Evolutionary conservation across 306 rosid genomes (phyloP), one percentile per base, ranked within the genome.

Genomic region (Pyrus betulifolia): DNA sequence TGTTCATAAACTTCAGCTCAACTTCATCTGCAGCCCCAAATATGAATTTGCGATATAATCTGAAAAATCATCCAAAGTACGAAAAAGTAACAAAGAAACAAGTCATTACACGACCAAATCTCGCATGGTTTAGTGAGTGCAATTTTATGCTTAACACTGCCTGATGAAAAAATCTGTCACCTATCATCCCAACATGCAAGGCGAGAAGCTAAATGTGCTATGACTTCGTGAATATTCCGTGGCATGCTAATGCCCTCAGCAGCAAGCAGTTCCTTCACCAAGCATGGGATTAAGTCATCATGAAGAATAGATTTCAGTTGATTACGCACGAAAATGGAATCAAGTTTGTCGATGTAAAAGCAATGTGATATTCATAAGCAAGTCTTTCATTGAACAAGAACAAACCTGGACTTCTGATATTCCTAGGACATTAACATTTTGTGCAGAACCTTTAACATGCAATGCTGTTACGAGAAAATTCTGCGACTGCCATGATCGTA

Each of bases 121-220:
- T 49, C 30, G 8, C 25, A 27, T 31, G 13, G 25, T 70, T 70
- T 5, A 27, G 27, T 70, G 10, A 27, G 14, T 28, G 4, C 61
- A 70, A 45, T 27, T 4, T 7, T 46, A 9, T 17, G 51, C 21
- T 11, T 14, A 15, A 23, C 22, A 15, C 8, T 45, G 4, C 35
- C 22, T 27, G 8, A 15, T 6, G 77, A 45, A 71, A 49, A 69
- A 46, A 72, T 49, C 27, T 65, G 23, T 79, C 70, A 84, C 96
- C 92, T 88, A 74, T 88, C 88, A 80, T 90, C 92, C 92, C 95
- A 88, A 75, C 90, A 82, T 3, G 92, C 92, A 69, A 90, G 90
- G 52, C 70, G 90, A 74, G 85, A 67, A 67, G 90, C 85, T 65
- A 90, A 75, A 80, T 88, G 89, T 74, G 92, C 87, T 51, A 83